Conservation (phyloP, 495 filamentous ascomycete species). For the Neurospora africana region DNA sequence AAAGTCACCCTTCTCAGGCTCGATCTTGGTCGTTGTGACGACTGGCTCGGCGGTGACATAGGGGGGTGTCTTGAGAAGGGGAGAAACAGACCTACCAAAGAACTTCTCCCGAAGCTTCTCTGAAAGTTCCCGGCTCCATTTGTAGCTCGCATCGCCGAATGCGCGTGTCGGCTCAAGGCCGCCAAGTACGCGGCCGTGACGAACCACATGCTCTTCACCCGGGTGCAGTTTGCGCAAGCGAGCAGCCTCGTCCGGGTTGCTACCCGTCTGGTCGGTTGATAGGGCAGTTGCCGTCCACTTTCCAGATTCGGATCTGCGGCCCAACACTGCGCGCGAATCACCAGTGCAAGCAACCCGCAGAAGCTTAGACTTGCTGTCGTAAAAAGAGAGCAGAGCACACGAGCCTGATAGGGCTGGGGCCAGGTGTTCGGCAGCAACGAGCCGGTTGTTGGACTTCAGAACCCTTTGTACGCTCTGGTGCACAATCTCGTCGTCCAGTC, state of each 20-base stretch:
- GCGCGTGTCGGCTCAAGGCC: constrained; percentile 85
- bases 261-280: constrained; percentile 86
- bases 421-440: constrained; percentile 76
- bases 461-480: constrained; percentile 82
- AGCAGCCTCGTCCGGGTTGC: constrained; percentile 69
- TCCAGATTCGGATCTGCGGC: constrained; percentile 61
- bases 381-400: constrained; percentile 93
- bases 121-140: constrained; percentile 80
- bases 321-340: constrained; percentile 87
- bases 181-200: constrained; percentile 82
- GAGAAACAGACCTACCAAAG: constrained; percentile 66
- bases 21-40: constrained; percentile 87
- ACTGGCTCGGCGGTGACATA: constrained; percentile 97
- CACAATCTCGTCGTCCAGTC: constrained; percentile 86
- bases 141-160: constrained; percentile 94
- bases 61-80: constrained; percentile 77
- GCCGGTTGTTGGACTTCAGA: constrained; percentile 73
- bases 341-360: constrained; percentile 89
- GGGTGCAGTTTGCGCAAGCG: constrained; percentile 79
- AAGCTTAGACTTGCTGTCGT: constrained; percentile 72
- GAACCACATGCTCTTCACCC: constrained; percentile 70
- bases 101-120: constrained; percentile 70
- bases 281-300: constrained; percentile 90
- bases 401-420: constrained; percentile 91
- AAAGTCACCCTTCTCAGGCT: constrained; percentile 86